phyloP scores from a whole-genome alignment of 306 rosid species.

The Clitoria ternatea region DNA sequence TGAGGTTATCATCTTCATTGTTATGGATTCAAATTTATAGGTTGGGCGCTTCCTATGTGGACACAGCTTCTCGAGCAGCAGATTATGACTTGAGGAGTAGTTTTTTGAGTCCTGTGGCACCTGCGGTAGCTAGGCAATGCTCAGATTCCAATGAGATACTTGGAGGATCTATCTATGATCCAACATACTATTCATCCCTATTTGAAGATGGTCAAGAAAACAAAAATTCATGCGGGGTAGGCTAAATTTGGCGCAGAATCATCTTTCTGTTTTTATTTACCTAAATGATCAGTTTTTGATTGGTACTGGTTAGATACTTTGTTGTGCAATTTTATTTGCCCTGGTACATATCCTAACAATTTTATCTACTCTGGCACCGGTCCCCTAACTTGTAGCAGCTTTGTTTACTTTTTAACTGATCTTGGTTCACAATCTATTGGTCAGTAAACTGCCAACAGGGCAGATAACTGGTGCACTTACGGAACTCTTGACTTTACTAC shows the following conservation, averaged over 20 bases:
- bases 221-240: slow-evolving; percentile 51
- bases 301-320: not conserved
- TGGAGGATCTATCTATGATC: slow-evolving; percentile 93
- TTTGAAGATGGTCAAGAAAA: slow-evolving; percentile 75
- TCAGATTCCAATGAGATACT: slow-evolving; percentile 79
- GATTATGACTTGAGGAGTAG: slow-evolving; percentile 75
- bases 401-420: not conserved
- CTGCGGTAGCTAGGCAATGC: slow-evolving; percentile 54
- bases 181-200: slow-evolving; percentile 70
- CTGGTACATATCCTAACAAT: not conserved
- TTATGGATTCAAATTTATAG: slow-evolving; percentile 98
- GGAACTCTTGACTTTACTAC: not conserved
- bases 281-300: slow-evolving; percentile 10
- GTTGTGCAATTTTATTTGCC: slow-evolving; percentile 5
- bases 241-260: slow-evolving; percentile 18
- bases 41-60: slow-evolving; percentile 69
- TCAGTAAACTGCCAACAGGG: not conserved
- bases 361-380: not conserved
- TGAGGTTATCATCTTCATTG: slow-evolving; percentile 72
- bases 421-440: not conserved
- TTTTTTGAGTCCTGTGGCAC: slow-evolving; percentile 79
- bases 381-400: not conserved
- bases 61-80: slow-evolving; percentile 50
- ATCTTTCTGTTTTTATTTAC: slow-evolving; percentile 8
- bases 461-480: not conserved